These are phyloP conservation scores for Salvia splendens DNA, from an alignment of 257 asterid genomes.

Conservation along the genomic window DNA sequence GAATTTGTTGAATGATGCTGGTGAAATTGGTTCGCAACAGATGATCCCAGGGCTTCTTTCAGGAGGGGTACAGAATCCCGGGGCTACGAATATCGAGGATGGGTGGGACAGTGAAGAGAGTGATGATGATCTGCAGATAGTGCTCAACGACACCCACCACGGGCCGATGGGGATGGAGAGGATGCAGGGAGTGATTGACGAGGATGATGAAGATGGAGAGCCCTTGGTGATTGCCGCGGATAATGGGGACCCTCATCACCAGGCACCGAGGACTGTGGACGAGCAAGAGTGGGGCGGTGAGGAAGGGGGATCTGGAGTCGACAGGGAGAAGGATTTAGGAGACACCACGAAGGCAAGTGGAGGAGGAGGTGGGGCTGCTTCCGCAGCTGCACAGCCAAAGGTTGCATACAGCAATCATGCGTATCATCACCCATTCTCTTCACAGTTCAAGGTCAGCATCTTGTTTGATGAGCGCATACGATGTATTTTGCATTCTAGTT, in stretches of 20 bases:
- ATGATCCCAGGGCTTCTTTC: slow-evolving; percentile 62
- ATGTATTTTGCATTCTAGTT: slow-evolving; percentile 23
- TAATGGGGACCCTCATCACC: slow-evolving; percentile 60
- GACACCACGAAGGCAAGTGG: slow-evolving; percentile 65
- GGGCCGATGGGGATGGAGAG: slow-evolving; percentile 37
- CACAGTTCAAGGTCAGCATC: slow-evolving; percentile 99
- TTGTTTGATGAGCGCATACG: slow-evolving; percentile 48
- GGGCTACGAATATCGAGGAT: slow-evolving; percentile 41
- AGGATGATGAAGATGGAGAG: slow-evolving; percentile 53
- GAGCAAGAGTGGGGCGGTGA: slow-evolving; percentile 74
- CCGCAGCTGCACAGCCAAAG: slow-evolving; percentile 54
- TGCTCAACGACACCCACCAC: slow-evolving; percentile 36
- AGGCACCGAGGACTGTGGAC: slow-evolving; percentile 47
- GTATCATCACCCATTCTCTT: slow-evolving; percentile 63
- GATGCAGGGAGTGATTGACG: slow-evolving; percentile 41
- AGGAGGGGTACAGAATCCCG: slow-evolving; percentile 31
- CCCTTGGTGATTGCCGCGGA: slow-evolving; percentile 70
- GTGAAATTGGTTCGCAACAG: slow-evolving; percentile 31
- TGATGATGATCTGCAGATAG: slow-evolving; percentile 30
- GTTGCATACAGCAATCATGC: slow-evolving; percentile 58
- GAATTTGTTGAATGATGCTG: slow-evolving; percentile 9
- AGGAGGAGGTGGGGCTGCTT: slow-evolving; percentile 37
- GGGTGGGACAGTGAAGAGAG: slow-evolving; percentile 28
- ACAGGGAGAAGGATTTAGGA: slow-evolving; percentile 65
- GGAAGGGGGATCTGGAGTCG: slow-evolving; percentile 34